phyloP scores from a whole-genome alignment of 2,329 filamentous ascomycete species.

The Aspergillus texensis region DNA sequence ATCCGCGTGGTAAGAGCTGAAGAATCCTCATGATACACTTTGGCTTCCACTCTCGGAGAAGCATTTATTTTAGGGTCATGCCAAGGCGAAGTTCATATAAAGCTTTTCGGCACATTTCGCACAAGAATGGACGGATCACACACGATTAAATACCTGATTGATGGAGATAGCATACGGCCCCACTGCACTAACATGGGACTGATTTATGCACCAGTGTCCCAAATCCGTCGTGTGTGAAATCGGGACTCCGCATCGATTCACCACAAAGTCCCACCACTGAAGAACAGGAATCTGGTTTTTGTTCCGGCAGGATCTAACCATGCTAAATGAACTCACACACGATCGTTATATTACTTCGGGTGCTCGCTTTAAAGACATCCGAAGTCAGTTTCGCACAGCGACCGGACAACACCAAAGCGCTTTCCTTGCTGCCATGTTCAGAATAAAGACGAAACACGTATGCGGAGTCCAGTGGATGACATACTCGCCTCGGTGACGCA shows the following conservation, averaged over 20 bases:
- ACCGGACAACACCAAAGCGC: neutral
- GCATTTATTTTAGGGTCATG: constrained; percentile 1
- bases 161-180: constrained; percentile 1
- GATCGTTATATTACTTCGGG: neutral
- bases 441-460: neutral
- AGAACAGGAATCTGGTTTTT: neutral
- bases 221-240: neutral
- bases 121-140: neutral
- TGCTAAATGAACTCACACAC: neutral
- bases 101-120: neutral
- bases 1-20: neutral
- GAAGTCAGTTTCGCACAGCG: neutral
- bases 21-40: neutral
- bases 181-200: neutral
- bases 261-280: constrained; percentile 12
- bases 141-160: neutral
- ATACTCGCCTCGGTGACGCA: neutral
- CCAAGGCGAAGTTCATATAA: neutral
- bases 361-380: neutral
- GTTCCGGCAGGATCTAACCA: neutral
- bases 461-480: neutral
- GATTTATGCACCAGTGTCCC: neutral
- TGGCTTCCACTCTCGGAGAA: neutral
- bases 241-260: neutral
- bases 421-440: neutral